Conservation (phyloP, 2,329 filamentous ascomycete genomes). For the Hymenoscyphus fructigenus region DNA sequence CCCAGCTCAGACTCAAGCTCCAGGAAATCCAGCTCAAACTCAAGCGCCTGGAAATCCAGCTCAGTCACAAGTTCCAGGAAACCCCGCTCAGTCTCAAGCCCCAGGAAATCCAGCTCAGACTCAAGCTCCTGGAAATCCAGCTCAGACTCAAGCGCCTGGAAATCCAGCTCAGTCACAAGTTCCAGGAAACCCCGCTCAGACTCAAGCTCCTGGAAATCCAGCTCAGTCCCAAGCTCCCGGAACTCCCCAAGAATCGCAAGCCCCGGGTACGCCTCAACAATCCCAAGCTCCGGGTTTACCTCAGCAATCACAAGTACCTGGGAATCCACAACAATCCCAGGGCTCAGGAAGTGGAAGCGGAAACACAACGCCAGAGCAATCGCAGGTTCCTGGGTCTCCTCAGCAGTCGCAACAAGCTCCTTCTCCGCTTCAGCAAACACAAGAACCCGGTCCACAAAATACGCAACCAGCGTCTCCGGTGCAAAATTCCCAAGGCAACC, state of each 20-base stretch:
- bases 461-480: not conserved
- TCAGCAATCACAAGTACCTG: not conserved
- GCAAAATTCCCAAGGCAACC: no score
- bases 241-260: not conserved
- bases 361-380: no score
- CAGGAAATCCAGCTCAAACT: not conserved
- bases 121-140: not conserved
- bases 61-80: not conserved
- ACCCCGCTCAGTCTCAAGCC: not conserved
- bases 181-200: not conserved
- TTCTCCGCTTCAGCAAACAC: no score
- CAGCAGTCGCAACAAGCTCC: no score
- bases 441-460: not conserved
- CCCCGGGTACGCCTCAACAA: not conserved
- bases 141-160: not conserved
- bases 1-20: not conserved
- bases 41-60: not conserved
- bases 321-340: not conserved
- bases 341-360: no score
- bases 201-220: not conserved
- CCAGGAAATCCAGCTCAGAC: not conserved
- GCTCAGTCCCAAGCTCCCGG: not conserved
- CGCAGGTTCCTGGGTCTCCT: no score
- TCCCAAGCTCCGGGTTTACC: no score
- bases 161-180: not conserved